Conservation (phyloP, 495 filamentous ascomycete genomes). For the Lasiosphaeria miniovina region DNA sequence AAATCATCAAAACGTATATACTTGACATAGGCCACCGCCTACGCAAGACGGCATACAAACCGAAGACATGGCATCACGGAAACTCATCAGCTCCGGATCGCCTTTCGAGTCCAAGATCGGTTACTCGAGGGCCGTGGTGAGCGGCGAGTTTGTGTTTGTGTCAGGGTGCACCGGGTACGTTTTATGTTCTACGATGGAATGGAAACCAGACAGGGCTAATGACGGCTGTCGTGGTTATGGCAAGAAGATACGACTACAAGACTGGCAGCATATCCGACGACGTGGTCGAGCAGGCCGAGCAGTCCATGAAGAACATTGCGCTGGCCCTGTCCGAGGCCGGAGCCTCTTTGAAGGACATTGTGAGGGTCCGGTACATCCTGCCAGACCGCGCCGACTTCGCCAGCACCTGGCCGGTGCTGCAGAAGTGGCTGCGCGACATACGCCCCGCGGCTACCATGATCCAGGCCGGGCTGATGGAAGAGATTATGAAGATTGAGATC, state of each 20-base stretch:
- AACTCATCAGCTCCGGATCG: constrained; percentile 39
- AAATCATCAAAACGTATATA: too few relatives aligned
- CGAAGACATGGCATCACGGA: constrained; percentile 22
- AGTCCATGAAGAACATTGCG: constrained; percentile 33
- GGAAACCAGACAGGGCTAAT: neutral
- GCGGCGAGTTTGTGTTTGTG: constrained; percentile 37
- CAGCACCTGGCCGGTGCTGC: constrained; percentile 32
- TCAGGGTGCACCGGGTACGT: constrained; percentile 40
- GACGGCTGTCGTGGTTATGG: neutral
- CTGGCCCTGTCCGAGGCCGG: constrained; percentile 33
- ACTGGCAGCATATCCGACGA: constrained; percentile 29
- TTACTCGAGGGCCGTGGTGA: constrained; percentile 41
- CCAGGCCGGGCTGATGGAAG: constrained; percentile 38
- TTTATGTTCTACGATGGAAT: neutral
- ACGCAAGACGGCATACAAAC: too few relatives aligned
- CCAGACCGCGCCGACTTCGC: constrained; percentile 34
- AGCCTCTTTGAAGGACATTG: constrained; percentile 31
- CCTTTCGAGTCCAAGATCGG: constrained; percentile 40
- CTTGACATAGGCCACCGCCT: too few relatives aligned
- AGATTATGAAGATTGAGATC: constrained; percentile 42
- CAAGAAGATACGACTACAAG: constrained; percentile 38
- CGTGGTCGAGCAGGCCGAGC: constrained; percentile 36
- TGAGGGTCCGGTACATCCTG: constrained; percentile 39
- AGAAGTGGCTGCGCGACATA: constrained; percentile 34
- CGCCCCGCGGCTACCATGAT: constrained; percentile 44